Base-by-base conservation (phyloP, 805 yeast species). In the Saccharomycopsis oosterbeekiorum region DNA sequence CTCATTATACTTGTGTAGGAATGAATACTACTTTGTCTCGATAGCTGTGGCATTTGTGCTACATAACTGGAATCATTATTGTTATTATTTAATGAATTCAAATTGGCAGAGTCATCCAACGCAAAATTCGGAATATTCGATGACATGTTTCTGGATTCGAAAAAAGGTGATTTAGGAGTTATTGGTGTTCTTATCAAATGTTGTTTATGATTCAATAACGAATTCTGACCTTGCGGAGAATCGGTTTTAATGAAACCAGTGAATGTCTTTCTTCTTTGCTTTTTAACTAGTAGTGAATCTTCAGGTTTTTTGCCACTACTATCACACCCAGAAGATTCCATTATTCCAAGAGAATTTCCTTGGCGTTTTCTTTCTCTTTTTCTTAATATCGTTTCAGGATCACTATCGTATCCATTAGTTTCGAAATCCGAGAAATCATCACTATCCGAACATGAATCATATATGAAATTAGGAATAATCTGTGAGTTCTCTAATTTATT, bases 401-500 rank as follows among this genome's bases (percentile, higher is more conserved):
- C 65, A 56, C 65, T 64, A 26, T 62, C 65, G 37, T 59, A 62
- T 4, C 61, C 63, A 10, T 54, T 58, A 15, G 54, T 12, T n/a
- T 65, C 70, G 10, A 58, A 39, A 24, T 61, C 67, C 57, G 70
- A 67, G 43, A 59, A 56, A n/a, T 59, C 59, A 36, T 68, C 70
- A 10, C 60, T 11, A 42, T 75, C 79, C 11, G 67, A 64, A 43
- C 70, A 75, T 1, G 71, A 69, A 12, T 70, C 67, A 19, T 70
- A 66, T 10, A 73, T 70, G 29, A 69, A 68, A 1, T 66, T 71
- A 3, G 63, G 60, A 17, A 61, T 60, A 19, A 70, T 62, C 26
- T 67, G 78, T 39, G 73, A 65, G 19, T 72, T 74, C 9, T 72
- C 71, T 2, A 84, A 73, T 66, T 75, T 76, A 60, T 78, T 82